phyloP scores from a whole-genome alignment of 108 stramenopile species.

The Stephanodiscus minutulus region DNA sequence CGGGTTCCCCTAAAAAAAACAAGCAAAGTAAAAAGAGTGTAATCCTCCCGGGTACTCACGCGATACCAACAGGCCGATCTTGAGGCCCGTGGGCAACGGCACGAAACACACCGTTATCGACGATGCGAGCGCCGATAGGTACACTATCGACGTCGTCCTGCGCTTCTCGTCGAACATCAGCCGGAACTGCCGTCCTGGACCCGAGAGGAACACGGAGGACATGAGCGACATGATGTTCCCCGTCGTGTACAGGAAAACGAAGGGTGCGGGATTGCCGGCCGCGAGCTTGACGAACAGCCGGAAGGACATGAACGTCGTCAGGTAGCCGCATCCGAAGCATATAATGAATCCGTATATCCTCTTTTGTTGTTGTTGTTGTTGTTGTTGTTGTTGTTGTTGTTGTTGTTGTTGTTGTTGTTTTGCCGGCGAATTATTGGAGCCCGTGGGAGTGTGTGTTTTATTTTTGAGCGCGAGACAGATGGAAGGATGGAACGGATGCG shows the following conservation, averaged over 20 bases:
- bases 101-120: constrained; percentile 78
- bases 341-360: constrained; percentile 68
- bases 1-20: not conserved
- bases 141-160: constrained; percentile 57
- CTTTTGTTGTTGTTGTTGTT: no score
- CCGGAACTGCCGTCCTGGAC: constrained; percentile 43
- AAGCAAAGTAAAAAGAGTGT: no score
- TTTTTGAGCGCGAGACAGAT: no score
- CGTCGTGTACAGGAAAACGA: constrained; percentile 73
- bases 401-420: no score
- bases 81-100: constrained; percentile 52
- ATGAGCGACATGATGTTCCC: constrained; percentile 41
- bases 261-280: constrained; percentile 81
- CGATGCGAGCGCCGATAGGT: constrained; percentile 61
- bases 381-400: no score
- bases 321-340: constrained; percentile 75
- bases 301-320: constrained; percentile 85
- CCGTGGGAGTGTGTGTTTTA: no score
- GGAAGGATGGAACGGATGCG: no score
- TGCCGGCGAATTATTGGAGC: no score
- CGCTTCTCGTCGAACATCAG: constrained; percentile 85
- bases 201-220: constrained; percentile 44
- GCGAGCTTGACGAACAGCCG: constrained; percentile 76
- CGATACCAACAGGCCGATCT: constrained; percentile 59
- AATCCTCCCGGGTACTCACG: constrained; percentile 18